These are phyloP conservation scores for Apodospora peruviana DNA, from an alignment of 495 filamentous ascomycete genomes.

Conservation along the genomic window DNA sequence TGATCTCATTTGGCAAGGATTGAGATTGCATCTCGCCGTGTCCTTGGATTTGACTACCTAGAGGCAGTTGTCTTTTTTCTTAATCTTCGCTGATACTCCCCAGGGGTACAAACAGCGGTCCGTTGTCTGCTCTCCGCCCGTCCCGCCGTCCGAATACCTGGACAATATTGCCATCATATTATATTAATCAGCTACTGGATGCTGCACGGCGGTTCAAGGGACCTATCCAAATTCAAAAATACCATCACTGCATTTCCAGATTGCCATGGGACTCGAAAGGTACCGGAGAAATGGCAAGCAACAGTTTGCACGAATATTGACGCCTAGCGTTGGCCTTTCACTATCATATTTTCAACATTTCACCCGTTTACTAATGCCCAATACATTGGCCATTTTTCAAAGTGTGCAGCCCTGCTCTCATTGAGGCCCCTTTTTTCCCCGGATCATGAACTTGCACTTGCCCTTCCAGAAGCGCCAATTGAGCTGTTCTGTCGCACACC, in stretches of 20 bases:
- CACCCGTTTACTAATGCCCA: not conserved
- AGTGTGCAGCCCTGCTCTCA: not conserved
- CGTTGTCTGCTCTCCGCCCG: not conserved
- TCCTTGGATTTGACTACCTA: not conserved
- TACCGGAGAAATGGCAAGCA: no score
- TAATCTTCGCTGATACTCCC: not conserved
- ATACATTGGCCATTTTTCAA: not conserved
- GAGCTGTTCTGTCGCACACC: no score
- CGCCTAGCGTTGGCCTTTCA: no score
- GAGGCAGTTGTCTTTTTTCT: no score
- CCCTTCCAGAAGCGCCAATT: not conserved
- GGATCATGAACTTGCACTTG: not conserved
- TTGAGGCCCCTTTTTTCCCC: not conserved
- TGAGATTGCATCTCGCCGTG: not conserved
- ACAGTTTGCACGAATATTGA: no score
- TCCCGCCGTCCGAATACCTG: no score
- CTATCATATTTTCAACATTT: not conserved
- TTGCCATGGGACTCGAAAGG: no score
- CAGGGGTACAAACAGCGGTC: not conserved
- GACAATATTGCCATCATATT: no score
- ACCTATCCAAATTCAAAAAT: not conserved
- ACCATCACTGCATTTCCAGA: not conserved
- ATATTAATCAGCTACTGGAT: not conserved
- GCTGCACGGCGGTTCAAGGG: no score
- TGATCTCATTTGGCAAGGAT: conserved; percentile 1